Conservation (phyloP, 2,329 filamentous ascomycete genomes). For the Xylariales sp. region DNA sequence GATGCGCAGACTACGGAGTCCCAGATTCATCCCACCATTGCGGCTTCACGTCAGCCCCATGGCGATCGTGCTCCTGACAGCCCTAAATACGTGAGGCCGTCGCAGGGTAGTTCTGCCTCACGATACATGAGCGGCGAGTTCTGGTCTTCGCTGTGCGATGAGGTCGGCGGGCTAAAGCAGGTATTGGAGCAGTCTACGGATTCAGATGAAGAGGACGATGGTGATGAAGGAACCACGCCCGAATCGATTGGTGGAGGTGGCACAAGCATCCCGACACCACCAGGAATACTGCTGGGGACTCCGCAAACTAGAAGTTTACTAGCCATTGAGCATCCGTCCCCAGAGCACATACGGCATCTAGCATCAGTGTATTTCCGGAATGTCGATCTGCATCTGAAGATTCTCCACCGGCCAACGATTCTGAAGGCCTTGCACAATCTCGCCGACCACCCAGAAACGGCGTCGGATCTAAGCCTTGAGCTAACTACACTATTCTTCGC, state of each 20-base stretch:
- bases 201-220: slow-evolving; percentile 52
- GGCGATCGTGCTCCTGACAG: not conserved
- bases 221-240: slow-evolving; percentile 44
- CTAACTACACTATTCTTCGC: slow-evolving; percentile 56
- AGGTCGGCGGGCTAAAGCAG: slow-evolving; percentile 59
- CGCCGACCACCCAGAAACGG: slow-evolving; percentile 46
- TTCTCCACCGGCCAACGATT: slow-evolving; percentile 58
- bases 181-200: slow-evolving; percentile 58
- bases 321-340: slow-evolving; percentile 50
- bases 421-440: slow-evolving; percentile 50
- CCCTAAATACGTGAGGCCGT: slow-evolving; percentile 11
- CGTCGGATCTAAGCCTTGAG: slow-evolving; percentile 41
- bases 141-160: slow-evolving; percentile 57
- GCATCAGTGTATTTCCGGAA: slow-evolving; percentile 54
- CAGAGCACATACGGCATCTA: slow-evolving; percentile 54
- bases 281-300: slow-evolving; percentile 47
- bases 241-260: slow-evolving; percentile 36
- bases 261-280: slow-evolving; percentile 28
- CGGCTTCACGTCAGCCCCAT: not conserved
- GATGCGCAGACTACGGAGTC: slow-evolving; percentile 8
- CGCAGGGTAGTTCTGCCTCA: slow-evolving; percentile 45
- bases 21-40: not conserved
- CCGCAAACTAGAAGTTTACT: slow-evolving; percentile 32
- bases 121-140: slow-evolving; percentile 58
- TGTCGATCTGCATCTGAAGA: slow-evolving; percentile 58